Percentiles rank a stretch among this genome's conserved stretches.
Evolutionary conservation across 1,284 basidiomycete genomes (phyloP).

Genomic region (Dichomitus squalens): DNA sequence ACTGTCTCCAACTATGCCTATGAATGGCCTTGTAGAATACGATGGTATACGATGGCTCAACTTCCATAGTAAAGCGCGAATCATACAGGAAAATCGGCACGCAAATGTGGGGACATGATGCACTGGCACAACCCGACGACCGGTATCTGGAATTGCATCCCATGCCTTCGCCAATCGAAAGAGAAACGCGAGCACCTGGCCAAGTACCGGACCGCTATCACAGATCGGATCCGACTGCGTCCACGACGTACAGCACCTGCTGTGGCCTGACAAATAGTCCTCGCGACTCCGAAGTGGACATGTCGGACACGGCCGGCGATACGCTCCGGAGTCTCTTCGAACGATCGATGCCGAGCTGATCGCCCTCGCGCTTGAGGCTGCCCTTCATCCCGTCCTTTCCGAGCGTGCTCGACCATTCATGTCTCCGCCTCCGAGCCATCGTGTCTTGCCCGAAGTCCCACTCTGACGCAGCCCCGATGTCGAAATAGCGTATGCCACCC

Average conservation of each 20-base stretch:
- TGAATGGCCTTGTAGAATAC: background rate
- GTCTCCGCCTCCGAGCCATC: constrained; percentile 49
- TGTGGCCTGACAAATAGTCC: constrained; percentile 80
- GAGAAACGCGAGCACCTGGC: background rate
- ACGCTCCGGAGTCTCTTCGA: constrained; percentile 71
- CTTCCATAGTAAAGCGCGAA: constrained; percentile 11
- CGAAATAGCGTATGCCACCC: constrained; percentile 82
- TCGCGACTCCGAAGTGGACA: constrained; percentile 61
- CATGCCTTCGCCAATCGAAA: background rate
- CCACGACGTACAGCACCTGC: constrained; percentile 81
- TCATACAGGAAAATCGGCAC: constrained; percentile 1
- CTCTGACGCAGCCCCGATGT: constrained; percentile 59
- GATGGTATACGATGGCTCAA: constrained; percentile 11
- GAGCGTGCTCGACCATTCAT: constrained; percentile 39
- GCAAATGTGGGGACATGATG: background rate
- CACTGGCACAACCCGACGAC: background rate
- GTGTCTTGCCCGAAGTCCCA: constrained; percentile 52
- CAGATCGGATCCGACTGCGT: constrained; percentile 58
- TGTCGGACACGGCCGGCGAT: constrained; percentile 69
- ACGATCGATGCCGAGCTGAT: constrained; percentile 59
- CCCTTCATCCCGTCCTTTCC: constrained; percentile 31
- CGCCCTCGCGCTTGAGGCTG: constrained; percentile 65
- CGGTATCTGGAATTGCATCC: constrained; percentile 1
- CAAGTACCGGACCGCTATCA: constrained; percentile 4
- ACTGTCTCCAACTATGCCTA: background rate